Conservation (phyloP, 2,329 filamentous ascomycete genomes). For the Hansfordia pulvinata region DNA sequence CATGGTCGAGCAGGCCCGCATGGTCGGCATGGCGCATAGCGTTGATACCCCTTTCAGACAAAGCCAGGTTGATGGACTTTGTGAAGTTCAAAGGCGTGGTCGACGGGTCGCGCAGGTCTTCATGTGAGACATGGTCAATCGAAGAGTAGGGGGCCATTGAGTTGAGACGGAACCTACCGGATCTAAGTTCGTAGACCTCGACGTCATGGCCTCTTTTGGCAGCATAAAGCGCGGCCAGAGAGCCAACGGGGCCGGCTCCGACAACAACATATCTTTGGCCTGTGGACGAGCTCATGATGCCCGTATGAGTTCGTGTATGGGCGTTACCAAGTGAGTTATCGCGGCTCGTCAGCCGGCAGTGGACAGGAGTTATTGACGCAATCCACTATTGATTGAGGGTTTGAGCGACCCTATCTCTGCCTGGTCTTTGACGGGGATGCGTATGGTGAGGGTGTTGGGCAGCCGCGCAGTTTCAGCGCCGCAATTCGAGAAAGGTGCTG, state of each 20-base stretch:
- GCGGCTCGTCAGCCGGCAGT: no score
- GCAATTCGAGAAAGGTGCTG: no score
- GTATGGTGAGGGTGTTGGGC: no score
- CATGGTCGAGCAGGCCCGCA: constrained; percentile 53
- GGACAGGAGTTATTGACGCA: no score
- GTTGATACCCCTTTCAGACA: constrained; percentile 88
- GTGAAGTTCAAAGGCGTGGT: constrained; percentile 88
- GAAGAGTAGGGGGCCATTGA: constrained; percentile 1
- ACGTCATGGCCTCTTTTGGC: constrained; percentile 79
- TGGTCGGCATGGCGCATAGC: constrained; percentile 62
- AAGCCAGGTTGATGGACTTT: constrained; percentile 93
- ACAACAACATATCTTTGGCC: constrained; percentile 75
- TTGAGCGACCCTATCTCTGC: no score
- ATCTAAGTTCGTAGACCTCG: constrained; percentile 84
- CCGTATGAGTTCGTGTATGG: no score
- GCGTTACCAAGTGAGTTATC: no score
- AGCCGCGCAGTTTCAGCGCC: no score
- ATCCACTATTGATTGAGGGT: no score
- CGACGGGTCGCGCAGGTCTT: constrained; percentile 74
- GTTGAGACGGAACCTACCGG: constrained; percentile 46
- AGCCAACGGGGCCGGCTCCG: constrained; percentile 86
- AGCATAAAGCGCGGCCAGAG: constrained; percentile 83
- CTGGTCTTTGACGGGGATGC: no score
- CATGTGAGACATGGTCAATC: constrained; percentile 4
- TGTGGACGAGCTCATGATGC: no score